phyloP scores from a whole-genome alignment of 495 filamentous ascomycete species.

The Xylaria curta region DNA sequence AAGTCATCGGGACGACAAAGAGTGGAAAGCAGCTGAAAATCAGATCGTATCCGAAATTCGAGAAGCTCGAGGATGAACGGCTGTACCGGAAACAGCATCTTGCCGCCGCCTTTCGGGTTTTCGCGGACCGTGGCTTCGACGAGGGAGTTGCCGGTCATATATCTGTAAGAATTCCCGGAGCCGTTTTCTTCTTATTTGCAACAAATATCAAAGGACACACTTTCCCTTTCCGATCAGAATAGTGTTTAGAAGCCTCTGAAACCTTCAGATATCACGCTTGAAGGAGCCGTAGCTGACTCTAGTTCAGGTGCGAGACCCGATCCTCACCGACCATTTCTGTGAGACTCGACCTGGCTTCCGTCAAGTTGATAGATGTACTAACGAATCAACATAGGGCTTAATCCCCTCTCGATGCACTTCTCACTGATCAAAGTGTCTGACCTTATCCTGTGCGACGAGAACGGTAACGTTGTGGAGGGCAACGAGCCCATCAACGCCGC shows the following conservation, averaged over 20 bases:
- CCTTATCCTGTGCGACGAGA: constrained; percentile 60
- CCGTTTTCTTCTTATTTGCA: no score
- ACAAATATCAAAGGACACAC: no score
- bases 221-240: no score
- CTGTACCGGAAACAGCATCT: constrained; percentile 74
- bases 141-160: constrained; percentile 72
- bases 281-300: no score
- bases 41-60: constrained; percentile 63
- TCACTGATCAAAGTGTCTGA: constrained; percentile 57
- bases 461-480: constrained; percentile 55
- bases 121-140: constrained; percentile 71
- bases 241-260: no score
- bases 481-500: constrained; percentile 64
- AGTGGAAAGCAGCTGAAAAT: constrained; percentile 54
- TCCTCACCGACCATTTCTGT: constrained; percentile 58
- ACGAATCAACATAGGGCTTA: constrained; percentile 44
- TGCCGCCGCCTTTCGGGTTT: constrained; percentile 74
- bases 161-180: constrained; percentile 29
- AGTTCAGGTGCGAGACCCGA: constrained; percentile 45
- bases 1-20: constrained; percentile 44
- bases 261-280: no score
- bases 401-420: constrained; percentile 65
- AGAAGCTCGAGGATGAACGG: constrained; percentile 64
- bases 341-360: constrained; percentile 2
- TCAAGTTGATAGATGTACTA: background rate